Evolutionary conservation across 768 basidiomycete species (phyloP).

Genomic region (Lepiota venenata): DNA sequence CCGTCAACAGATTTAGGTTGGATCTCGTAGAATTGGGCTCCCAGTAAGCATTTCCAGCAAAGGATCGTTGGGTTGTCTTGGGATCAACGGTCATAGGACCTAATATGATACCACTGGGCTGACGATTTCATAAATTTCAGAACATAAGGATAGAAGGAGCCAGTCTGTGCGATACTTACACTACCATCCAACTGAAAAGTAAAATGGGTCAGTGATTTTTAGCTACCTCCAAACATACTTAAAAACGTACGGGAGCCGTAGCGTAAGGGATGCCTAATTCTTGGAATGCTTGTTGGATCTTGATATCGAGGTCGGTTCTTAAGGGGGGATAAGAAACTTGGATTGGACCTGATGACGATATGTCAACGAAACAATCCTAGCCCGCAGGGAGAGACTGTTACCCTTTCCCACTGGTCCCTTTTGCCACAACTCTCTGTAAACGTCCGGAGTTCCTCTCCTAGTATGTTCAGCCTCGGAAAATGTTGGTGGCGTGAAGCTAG

Average conservation of each 20-base stretch:
- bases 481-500: conserved; percentile 1
- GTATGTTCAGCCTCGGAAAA: not conserved
- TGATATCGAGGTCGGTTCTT: not conserved
- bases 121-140: not conserved
- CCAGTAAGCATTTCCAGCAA: conserved; percentile 9
- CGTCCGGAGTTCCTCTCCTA: not conserved
- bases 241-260: not conserved
- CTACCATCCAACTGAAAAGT: too few relatives aligned
- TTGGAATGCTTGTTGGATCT: not conserved
- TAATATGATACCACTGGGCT: not conserved
- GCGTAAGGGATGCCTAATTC: not conserved
- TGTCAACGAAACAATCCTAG: too few relatives aligned
- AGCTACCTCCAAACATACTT: too few relatives aligned
- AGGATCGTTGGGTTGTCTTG: conserved; percentile 9
- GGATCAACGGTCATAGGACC: conserved; percentile 11
- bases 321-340: not conserved
- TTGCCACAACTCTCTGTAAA: not conserved
- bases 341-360: not conserved
- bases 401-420: not conserved
- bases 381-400: too few relatives aligned
- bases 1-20: conserved; percentile 13
- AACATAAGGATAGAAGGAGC: too few relatives aligned
- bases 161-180: too few relatives aligned
- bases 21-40: conserved; percentile 11
- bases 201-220: too few relatives aligned